Evolutionary conservation across 345 rosid species (phyloP).

Genomic region (Gossypium arboreum): DNA sequence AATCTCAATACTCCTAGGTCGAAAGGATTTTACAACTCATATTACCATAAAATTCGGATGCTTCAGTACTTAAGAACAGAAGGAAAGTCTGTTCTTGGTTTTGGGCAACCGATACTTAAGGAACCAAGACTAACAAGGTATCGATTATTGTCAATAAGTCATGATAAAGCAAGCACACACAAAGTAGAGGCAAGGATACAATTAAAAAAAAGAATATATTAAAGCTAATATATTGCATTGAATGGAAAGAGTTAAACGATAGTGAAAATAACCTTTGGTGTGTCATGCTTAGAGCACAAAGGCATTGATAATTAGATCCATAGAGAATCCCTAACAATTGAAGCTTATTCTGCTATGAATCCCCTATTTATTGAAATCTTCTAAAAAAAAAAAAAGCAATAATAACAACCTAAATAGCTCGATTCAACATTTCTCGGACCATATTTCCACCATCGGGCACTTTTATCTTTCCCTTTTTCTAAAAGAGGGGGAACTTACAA

Average conservation of each 20-base stretch:
- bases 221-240: background rate
- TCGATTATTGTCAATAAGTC: background rate
- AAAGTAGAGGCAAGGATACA: background rate
- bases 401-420: background rate
- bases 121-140: background rate
- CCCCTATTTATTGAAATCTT: background rate
- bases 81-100: background rate
- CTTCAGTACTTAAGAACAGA: background rate
- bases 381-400: background rate
- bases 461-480: background rate
- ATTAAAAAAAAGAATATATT: background rate
- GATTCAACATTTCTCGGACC: background rate
- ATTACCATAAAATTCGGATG: background rate
- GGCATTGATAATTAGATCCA: background rate
- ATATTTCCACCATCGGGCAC: background rate
- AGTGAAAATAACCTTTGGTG: background rate
- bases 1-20: background rate
- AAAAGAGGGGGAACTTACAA: background rate
- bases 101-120: background rate
- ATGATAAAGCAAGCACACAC: background rate
- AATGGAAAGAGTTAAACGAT: background rate
- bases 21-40: too few species aligned
- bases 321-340: background rate
- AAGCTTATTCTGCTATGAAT: background rate
- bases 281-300: background rate